Conservation (phyloP, 2,329 filamentous ascomycete species). For the Nigrograna mackinnonii region DNA sequence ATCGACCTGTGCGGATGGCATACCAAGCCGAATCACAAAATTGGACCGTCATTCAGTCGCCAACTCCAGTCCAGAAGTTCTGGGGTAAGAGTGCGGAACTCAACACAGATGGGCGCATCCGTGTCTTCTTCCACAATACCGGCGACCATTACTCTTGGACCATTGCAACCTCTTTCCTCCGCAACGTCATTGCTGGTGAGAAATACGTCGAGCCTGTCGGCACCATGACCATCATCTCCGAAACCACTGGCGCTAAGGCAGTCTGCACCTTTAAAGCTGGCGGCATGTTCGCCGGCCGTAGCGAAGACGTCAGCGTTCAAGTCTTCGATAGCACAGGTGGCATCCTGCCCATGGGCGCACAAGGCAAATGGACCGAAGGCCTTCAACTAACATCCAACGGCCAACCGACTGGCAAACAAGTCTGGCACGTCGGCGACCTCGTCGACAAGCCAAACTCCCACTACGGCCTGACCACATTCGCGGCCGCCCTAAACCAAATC, state of each 20-base stretch:
- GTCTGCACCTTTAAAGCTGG: conserved; percentile 90
- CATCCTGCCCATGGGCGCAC: conserved; percentile 68
- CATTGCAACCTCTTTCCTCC: conserved; percentile 84
- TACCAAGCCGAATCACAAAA: conserved; percentile 85
- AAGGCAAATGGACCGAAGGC: conserved; percentile 82
- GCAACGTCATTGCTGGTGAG: conserved; percentile 96
- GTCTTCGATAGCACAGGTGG: conserved; percentile 69
- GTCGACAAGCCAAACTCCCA: conserved; percentile 78
- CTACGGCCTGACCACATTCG: conserved; percentile 88
- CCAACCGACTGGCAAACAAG: conserved; percentile 62
- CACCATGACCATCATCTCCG: conserved; percentile 83
- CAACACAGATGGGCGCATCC: conserved; percentile 85
- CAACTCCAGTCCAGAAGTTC: conserved; percentile 92
- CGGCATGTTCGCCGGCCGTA: conserved; percentile 95
- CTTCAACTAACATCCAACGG: conserved; percentile 70
- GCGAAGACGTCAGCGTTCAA: conserved; percentile 84
- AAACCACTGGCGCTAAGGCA: conserved; percentile 80
- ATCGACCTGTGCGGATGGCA: conserved; percentile 88
- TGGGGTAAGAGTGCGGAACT: conserved; percentile 98
- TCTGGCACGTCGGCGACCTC: conserved; percentile 79
- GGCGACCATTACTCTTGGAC: conserved; percentile 90
- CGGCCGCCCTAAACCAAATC: conserved; percentile 83
- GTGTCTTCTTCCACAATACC: conserved; percentile 70
- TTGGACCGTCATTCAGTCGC: conserved; percentile 88
- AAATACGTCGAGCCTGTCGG: conserved; percentile 97